Evolutionary conservation across 1,139 yeast genomes (phyloP).

Genomic region (Sugiyamaella xylanicola): DNA sequence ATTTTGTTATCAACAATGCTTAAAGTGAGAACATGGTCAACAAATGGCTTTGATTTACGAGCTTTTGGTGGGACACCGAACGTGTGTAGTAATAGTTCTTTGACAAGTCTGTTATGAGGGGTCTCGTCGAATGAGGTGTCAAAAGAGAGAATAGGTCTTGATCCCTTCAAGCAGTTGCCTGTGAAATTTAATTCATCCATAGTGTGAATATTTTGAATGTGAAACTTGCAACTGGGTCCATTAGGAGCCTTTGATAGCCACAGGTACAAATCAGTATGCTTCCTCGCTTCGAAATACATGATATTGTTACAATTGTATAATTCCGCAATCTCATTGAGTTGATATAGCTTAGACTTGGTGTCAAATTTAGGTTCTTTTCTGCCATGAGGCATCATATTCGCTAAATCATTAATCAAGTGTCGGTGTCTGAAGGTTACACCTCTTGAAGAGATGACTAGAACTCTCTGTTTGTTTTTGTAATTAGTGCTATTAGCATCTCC

Average conservation of each 20-base stretch:
- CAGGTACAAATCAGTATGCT: constrained; percentile 91
- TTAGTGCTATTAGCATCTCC: constrained; percentile 45
- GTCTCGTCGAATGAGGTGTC: constrained; percentile 70
- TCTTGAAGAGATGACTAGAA: constrained; percentile 85
- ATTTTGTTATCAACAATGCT: constrained; percentile 90
- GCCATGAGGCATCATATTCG: constrained; percentile 84
- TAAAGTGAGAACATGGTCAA: constrained; percentile 93
- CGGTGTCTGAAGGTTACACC: constrained; percentile 94
- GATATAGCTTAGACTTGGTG: constrained; percentile 83
- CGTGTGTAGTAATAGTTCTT: constrained; percentile 80
- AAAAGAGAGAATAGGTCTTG: constrained; percentile 92
- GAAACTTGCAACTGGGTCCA: constrained; percentile 95
- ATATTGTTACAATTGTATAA: constrained; percentile 95
- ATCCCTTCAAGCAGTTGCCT: constrained; percentile 94
- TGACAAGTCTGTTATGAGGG: constrained; percentile 71
- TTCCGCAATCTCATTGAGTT: constrained; percentile 94
- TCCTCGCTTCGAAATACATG: constrained; percentile 92
- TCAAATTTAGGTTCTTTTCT: constrained; percentile 97
- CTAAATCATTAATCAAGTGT: constrained; percentile 82
- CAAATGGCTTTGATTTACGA: constrained; percentile 91
- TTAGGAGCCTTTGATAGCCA: constrained; percentile 97
- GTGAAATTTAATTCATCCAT: constrained; percentile 95
- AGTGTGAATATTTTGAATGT: constrained; percentile 91
- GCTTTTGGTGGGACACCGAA: constrained; percentile 97
- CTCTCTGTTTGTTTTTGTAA: constrained; percentile 47